Evolutionary conservation across 2,329 filamentous ascomycete genomes (phyloP).

Genomic region (Talaromyces islandicus): DNA sequence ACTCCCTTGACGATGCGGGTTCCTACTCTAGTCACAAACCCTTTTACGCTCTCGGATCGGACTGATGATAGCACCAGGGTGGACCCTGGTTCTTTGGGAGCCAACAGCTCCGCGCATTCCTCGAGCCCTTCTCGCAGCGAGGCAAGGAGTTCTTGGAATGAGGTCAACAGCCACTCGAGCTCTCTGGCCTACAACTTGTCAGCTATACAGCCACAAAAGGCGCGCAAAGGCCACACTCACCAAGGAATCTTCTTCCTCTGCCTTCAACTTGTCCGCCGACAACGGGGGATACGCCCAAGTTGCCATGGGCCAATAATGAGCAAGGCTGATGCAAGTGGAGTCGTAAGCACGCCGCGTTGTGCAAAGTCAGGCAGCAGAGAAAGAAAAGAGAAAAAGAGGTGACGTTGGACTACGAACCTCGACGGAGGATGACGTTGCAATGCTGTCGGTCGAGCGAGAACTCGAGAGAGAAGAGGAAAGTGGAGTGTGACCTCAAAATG

Average conservation of each 20-base stretch:
- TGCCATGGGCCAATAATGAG: slow-evolving; percentile 42
- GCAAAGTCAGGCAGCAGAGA: neutral
- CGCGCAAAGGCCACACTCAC: slow-evolving; percentile 25
- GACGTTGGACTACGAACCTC: neutral
- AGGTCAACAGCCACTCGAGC: slow-evolving; percentile 58
- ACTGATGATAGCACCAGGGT: slow-evolving; percentile 85
- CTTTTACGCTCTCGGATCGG: slow-evolving; percentile 85
- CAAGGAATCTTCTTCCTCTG: slow-evolving; percentile 49
- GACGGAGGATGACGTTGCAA: slow-evolving; percentile 5
- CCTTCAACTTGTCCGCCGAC: slow-evolving; percentile 43
- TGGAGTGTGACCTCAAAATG: neutral
- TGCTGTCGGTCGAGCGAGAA: too few species aligned
- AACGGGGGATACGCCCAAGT: slow-evolving; percentile 57
- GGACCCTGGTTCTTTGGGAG: slow-evolving; percentile 75
- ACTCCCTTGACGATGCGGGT: slow-evolving; percentile 89
- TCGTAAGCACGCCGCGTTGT: neutral
- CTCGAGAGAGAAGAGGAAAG: neutral
- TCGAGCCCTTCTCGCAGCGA: slow-evolving; percentile 67
- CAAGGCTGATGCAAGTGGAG: neutral
- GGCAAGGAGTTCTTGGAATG: slow-evolving; percentile 56
- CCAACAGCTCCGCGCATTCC: slow-evolving; percentile 81
- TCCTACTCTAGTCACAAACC: slow-evolving; percentile 82
- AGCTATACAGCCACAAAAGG: neutral
- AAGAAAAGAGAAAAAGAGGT: neutral
- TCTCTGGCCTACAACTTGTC: slow-evolving; percentile 44